Evolutionary conservation across 805 yeast species (phyloP).

Genomic region (Jamesozyma jinghongensis): DNA sequence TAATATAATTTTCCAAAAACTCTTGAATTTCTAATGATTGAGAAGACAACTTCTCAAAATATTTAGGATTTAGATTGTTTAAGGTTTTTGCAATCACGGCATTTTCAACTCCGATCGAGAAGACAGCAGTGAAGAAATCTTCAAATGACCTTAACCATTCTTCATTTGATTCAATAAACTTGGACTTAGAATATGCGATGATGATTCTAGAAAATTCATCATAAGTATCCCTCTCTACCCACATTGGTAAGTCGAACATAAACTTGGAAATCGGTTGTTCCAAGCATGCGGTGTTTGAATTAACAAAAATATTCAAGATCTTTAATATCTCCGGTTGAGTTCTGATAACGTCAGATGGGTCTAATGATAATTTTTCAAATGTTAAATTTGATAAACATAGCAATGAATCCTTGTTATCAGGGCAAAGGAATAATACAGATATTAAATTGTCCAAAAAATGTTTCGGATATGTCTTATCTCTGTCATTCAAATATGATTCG

Average conservation of each 20-base stretch:
- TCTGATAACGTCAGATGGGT: conserved; percentile 10
- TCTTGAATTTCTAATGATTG: conserved; percentile 11
- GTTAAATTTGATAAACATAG: conserved; percentile 12
- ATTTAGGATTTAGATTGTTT: conserved; percentile 24
- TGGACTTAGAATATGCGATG: conserved; percentile 26
- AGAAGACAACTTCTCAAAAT: conserved; percentile 7
- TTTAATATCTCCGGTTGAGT: conserved; percentile 6
- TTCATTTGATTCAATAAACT: conserved; percentile 10
- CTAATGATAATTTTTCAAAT: conserved; percentile 8
- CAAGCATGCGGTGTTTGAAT: conserved; percentile 3
- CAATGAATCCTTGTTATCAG: conserved; percentile 14
- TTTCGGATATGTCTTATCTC: conserved; percentile 1
- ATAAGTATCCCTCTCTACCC: conserved; percentile 25
- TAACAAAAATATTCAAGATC: conserved; percentile 6
- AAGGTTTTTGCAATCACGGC: conserved; percentile 28
- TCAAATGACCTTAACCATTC: conserved; percentile 10
- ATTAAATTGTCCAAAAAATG: conserved; percentile 9
- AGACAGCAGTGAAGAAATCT: conserved; percentile 16
- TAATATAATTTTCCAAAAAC: conserved; percentile 17
- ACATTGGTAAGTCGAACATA: conserved; percentile 30
- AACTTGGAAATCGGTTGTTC: conserved; percentile 27
- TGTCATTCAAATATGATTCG: conserved; percentile 6
- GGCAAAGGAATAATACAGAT: conserved; percentile 6
- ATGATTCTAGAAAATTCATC: conserved; percentile 30
- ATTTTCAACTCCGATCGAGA: conserved; percentile 13